These are phyloP conservation scores for Microthyrium microscopicum DNA, from an alignment of 2,329 filamentous ascomycete species.

Conservation along the genomic window DNA sequence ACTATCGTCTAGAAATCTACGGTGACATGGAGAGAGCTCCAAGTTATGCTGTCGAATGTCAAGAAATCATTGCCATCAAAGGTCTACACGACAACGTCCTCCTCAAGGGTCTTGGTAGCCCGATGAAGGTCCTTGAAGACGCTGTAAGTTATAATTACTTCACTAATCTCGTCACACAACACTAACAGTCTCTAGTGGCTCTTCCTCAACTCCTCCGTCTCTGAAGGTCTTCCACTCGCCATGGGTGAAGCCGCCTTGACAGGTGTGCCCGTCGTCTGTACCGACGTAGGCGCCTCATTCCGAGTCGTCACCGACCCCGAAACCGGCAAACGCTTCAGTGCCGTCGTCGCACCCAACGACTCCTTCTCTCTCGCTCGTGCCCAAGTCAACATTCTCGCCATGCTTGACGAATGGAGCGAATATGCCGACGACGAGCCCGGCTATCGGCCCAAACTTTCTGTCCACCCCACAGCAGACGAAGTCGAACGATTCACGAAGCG, in stretches of 20 bases:
- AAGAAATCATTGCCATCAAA: slow-evolving; percentile 33
- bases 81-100: slow-evolving; percentile 27
- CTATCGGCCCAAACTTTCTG: not conserved
- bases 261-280: slow-evolving; percentile 22
- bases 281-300: slow-evolving; percentile 2
- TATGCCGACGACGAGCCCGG: slow-evolving; percentile 1
- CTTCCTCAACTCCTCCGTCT: slow-evolving; percentile 32
- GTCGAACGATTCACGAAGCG: slow-evolving; percentile 4
- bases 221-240: slow-evolving; percentile 28
- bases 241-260: slow-evolving; percentile 30
- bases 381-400: slow-evolving; percentile 1
- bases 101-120: slow-evolving; percentile 35
- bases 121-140: slow-evolving; percentile 36
- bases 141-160: no score
- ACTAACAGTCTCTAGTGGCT: no score
- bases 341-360: slow-evolving; percentile 3
- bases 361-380: slow-evolving; percentile 1
- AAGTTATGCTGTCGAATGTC: slow-evolving; percentile 36
- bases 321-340: slow-evolving; percentile 1
- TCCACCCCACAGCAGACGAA: not conserved
- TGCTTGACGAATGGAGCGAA: slow-evolving; percentile 3
- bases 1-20: slow-evolving; percentile 41
- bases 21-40: slow-evolving; percentile 42
- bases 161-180: no score
- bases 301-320: slow-evolving; percentile 4